Evolutionary conservation across 768 basidiomycete species (phyloP).

Genomic region (Russula vinacea): DNA sequence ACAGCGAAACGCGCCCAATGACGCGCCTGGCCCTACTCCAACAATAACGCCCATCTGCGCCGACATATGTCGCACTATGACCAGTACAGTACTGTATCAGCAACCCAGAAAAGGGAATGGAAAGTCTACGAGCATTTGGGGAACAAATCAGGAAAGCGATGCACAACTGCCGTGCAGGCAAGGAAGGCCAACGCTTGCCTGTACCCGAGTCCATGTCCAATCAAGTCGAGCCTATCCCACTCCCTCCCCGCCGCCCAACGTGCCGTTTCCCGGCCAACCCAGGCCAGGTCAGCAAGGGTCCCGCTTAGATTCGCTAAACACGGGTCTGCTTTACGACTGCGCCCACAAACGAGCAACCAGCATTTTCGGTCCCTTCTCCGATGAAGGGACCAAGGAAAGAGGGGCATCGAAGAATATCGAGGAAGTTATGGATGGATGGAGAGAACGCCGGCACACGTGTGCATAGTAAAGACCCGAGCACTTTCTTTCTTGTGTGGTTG

Average conservation of each 20-base stretch:
- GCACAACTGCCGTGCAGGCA: not conserved
- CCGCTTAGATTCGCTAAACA: not conserved
- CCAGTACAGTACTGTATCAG: not conserved
- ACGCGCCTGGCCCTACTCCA: not conserved
- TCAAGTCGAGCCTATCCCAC: slow-evolving; percentile 6
- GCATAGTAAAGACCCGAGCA: not conserved
- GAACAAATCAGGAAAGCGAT: not conserved
- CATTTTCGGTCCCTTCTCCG: not conserved
- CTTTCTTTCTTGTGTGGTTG: slow-evolving; percentile 2
- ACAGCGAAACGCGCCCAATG: not conserved
- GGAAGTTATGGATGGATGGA: not conserved
- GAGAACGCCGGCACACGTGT: not conserved
- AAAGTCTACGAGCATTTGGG: not conserved
- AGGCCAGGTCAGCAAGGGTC: not conserved
- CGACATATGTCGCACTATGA: not conserved
- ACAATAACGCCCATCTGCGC: slow-evolving; percentile 6
- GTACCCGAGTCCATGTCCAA: not conserved
- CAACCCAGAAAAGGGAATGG: not conserved
- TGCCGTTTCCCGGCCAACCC: slow-evolving; percentile 1
- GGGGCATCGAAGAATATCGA: not conserved
- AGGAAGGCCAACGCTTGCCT: not conserved
- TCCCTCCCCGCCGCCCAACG: not conserved
- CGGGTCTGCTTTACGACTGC: not conserved
- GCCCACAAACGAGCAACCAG: not conserved
- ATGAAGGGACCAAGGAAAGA: not conserved